Evolutionary conservation across 305 asterid genomes (phyloP), one percentile per base, ranked within the genome.

Genomic region (Rubia tinctorum): DNA sequence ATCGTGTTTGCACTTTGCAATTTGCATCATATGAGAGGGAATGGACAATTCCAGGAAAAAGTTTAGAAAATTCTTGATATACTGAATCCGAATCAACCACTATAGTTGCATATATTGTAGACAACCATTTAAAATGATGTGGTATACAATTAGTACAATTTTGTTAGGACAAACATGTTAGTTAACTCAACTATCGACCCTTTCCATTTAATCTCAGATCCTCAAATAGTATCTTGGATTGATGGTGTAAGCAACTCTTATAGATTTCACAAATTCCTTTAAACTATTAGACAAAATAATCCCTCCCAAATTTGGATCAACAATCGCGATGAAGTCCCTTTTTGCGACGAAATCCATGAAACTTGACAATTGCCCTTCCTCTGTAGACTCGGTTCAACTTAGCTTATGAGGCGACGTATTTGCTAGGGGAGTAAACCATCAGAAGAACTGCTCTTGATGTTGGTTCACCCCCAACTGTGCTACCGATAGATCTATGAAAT

Each of bases 401-500:
- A 74, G 93, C 71, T 78, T 83, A 76, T 76, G 92, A 80, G 77
- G 94, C 79, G 78, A 95, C 84, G 71, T 81, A 83, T 79, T 88
- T 87, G 85, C 91, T 82, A 79, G 92, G 92, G 83, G 98, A 95
- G 83, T 88, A 87, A 80, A 95, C 84, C 95, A 92, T 85, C 96
- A 86, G 84, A 77, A 92, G 88, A 82, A 90, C 90, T 73, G 98
- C 91, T 80, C 98, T 89, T 69, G 89, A 80, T 49, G 90, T 94
- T 68, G 98, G 75, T 81, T 90, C 98, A 71, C 85, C 83, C 74
- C 80, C 89, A n/a, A 76, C 71, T 83, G 88, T 70, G 75, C 79
- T 82, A 62, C 70, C 74, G 49, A 63, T 77, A 77, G 79, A 74
- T 73, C 76, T 80, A 76, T 78, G 95, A 84, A 84, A 82, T n/a